phyloP scores from a whole-genome alignment of 176 grass and related monocot species.

The Carex cristatella region DNA sequence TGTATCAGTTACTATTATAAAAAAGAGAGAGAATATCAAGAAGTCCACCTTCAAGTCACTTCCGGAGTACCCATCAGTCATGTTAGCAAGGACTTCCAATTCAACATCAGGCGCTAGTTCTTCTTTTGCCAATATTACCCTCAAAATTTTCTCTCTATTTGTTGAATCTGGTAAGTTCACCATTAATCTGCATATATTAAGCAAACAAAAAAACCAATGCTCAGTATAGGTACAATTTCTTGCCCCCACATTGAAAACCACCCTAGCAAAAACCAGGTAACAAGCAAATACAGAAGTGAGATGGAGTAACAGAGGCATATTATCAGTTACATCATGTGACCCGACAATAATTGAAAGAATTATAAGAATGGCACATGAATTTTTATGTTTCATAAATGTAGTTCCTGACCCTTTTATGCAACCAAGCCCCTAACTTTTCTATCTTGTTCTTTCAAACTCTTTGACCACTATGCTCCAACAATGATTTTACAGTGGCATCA shows the following conservation, averaged over 20 bases:
- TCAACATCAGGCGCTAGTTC: conserved; percentile 56
- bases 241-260: background rate
- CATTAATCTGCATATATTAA: conserved; percentile 76
- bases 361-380: background rate
- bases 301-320: background rate
- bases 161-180: conserved; percentile 91
- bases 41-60: conserved; percentile 91
- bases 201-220: background rate
- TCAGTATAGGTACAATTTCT: background rate
- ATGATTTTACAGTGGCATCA: background rate
- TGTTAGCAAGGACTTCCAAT: conserved; percentile 77
- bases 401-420: background rate
- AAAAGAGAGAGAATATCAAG: background rate
- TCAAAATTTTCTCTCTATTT: conserved; percentile 95
- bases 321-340: background rate
- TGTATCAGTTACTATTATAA: background rate
- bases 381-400: background rate
- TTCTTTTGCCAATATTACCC: conserved; percentile 96
- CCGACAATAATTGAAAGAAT: background rate
- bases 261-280: background rate
- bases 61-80: conserved; percentile 99
- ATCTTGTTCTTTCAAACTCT: background rate
- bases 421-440: background rate
- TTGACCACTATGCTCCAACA: background rate
- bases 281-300: background rate